Evolutionary conservation across 2,329 filamentous ascomycete species (phyloP).

Genomic region (Orbilia ellipsospora): DNA sequence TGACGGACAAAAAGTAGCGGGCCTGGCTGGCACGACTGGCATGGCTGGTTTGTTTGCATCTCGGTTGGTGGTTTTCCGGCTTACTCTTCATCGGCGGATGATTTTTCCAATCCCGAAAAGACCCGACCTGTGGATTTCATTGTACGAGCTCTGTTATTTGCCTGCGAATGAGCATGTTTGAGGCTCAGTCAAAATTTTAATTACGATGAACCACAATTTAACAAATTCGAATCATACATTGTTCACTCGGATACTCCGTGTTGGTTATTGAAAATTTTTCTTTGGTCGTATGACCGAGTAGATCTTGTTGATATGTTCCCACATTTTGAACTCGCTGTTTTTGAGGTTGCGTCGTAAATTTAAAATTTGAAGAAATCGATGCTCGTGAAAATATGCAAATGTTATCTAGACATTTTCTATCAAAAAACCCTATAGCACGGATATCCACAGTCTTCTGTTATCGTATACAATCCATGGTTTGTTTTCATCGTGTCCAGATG

Average conservation of each 20-base stretch:
- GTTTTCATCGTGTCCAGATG: no score
- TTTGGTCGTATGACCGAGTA: not conserved
- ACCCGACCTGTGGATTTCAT: conserved; percentile 11
- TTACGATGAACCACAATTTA: not conserved
- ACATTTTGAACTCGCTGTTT: no score
- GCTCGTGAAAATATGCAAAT: no score
- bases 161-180: conserved; percentile 8
- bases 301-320: no score
- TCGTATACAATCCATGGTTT: no score
- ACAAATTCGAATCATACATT: not conserved
- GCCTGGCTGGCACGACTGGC: conserved; percentile 2
- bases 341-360: no score
- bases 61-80: conserved; percentile 1
- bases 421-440: no score
- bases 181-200: not conserved
- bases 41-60: not conserved
- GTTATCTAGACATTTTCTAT: no score
- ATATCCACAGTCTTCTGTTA: no score
- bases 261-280: conserved; percentile 3
- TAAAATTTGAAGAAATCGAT: no score
- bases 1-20: not conserved
- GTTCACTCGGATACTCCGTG: not conserved
- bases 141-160: conserved; percentile 10
- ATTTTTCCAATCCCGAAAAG: conserved; percentile 29
- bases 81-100: not conserved